These are phyloP conservation scores for Calonectria multiphialidica DNA, from an alignment of 2,329 filamentous ascomycete species.

Conservation along the genomic window DNA sequence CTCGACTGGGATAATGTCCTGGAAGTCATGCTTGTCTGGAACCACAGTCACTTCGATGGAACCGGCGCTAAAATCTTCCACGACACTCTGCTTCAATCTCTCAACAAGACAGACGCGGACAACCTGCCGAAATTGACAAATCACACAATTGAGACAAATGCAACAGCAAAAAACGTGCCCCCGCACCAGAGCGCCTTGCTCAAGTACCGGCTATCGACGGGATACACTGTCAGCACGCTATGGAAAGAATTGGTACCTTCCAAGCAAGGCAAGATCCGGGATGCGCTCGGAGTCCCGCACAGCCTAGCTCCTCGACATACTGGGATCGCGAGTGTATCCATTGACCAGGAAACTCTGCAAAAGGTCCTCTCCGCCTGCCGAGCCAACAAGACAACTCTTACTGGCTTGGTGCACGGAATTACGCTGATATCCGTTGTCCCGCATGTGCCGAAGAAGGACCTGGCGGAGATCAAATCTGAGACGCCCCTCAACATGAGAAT, in stretches of 20 bases:
- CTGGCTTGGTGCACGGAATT: conserved; percentile 39
- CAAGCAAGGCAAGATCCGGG: background rate
- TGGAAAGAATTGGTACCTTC: conserved; percentile 27
- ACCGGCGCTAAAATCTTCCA: conserved; percentile 30
- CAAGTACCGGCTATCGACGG: conserved; percentile 19
- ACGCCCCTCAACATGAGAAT: conserved; percentile 41
- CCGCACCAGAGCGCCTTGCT: conserved; percentile 30
- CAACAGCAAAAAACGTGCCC: conserved; percentile 7
- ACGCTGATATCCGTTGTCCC: conserved; percentile 29
- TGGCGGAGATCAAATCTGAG: conserved; percentile 7
- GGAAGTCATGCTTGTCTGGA: conserved; percentile 26
- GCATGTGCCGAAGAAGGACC: conserved; percentile 16
- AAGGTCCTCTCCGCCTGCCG: conserved; percentile 35
- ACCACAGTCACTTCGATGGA: conserved; percentile 23
- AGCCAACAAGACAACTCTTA: conserved; percentile 39
- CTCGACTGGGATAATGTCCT: background rate
- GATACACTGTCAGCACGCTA: conserved; percentile 1
- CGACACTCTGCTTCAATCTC: conserved; percentile 21
- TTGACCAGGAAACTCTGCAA: conserved; percentile 23
- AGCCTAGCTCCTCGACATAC: conserved; percentile 23
- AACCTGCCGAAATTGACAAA: background rate
- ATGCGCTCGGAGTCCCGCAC: conserved; percentile 33
- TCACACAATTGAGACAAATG: conserved; percentile 4
- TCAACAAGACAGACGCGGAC: conserved; percentile 3
- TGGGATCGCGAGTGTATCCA: conserved; percentile 13